Conservation (phyloP, 371 early-diverging fungal genomes). For the Mortierella sp. region DNA sequence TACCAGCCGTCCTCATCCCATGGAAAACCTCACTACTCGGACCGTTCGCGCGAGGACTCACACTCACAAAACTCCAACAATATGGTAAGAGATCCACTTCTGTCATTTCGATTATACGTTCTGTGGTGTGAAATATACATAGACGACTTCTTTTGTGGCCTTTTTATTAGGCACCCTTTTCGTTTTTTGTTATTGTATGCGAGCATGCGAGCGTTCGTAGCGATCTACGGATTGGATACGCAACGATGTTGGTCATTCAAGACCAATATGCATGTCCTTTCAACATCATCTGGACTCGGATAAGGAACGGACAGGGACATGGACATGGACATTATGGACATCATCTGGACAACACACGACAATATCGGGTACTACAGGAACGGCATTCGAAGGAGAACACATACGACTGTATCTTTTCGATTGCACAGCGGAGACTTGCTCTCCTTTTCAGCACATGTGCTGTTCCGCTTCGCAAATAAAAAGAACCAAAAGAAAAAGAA, state of each 20-base stretch:
- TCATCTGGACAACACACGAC: neutral
- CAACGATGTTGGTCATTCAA: neutral
- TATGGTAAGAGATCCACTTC: slow-evolving; percentile 61
- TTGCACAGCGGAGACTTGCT: neutral
- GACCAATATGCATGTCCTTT: neutral
- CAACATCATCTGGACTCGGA: neutral
- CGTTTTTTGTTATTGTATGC: neutral
- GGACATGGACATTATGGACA: neutral
- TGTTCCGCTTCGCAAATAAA: slow-evolving; percentile 36
- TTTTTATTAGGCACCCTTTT: neutral
- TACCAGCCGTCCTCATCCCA: slow-evolving; percentile 62
- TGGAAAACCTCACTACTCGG: slow-evolving; percentile 74
- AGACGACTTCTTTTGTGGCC: neutral
- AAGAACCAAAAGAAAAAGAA: slow-evolving; percentile 13
- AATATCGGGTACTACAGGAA: neutral
- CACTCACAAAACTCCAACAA: slow-evolving; percentile 23
- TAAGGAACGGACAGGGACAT: neutral
- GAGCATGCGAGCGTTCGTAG: neutral
- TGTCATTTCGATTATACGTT: neutral
- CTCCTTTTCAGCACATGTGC: slow-evolving; percentile 13
- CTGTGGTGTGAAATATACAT: neutral
- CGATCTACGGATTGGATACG: neutral
- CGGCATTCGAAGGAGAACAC: neutral
- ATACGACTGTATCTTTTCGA: neutral
- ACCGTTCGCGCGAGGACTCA: slow-evolving; percentile 26